Evolutionary conservation across 129 eudicot genomes (phyloP), one percentile per base, ranked within the genome.

Genomic region (Apium graveolens): DNA sequence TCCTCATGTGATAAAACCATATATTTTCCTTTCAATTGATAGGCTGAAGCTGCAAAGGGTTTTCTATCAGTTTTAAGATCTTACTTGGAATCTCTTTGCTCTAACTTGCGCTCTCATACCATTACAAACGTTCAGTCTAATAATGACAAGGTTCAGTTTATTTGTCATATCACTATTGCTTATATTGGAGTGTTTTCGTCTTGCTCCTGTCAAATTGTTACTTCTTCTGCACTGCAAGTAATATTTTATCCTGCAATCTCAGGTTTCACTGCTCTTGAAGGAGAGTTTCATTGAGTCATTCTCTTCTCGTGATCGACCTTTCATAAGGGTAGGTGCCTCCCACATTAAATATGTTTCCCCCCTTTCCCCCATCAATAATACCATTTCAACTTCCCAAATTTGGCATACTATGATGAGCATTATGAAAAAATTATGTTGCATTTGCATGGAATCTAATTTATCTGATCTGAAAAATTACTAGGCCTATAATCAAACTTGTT

Each of bases 281-380:
- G 98, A 95, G 86, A 95, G 98, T 85, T 95, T 95, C 87, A 95
- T 95, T 7, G 98, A 91, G 86, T 95, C 98, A n/a, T 95, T 91
- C 80, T 90, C 94, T 20, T 87, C 87, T 81, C 97, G 97, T 4
- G 96, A 95, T 78, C 94, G 97, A 6, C 92, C 96, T 73, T 95
- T 91, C 80, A 90, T 95, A 94, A 91, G 90, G 98, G 98, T 93
- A 74, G 20, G 81, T 62, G 71, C 39, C 51, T 76, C 74, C 65
- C 51, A 66, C 42, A 29, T 76, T 76, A 16, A 76, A 66, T 75
- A 31, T 75, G 65, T n/a, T 51, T 7, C 5, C 26, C 7, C 26
- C 26, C n/a, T 21, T 17, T 20, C 7, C 66, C 66, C 66, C 13
- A 57, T 57, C 24, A 24, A 55, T 55, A 55, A 24, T 31, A 55